Conservation (phyloP, 495 filamentous ascomycete species). For the Friedmanniomyces simplex region DNA sequence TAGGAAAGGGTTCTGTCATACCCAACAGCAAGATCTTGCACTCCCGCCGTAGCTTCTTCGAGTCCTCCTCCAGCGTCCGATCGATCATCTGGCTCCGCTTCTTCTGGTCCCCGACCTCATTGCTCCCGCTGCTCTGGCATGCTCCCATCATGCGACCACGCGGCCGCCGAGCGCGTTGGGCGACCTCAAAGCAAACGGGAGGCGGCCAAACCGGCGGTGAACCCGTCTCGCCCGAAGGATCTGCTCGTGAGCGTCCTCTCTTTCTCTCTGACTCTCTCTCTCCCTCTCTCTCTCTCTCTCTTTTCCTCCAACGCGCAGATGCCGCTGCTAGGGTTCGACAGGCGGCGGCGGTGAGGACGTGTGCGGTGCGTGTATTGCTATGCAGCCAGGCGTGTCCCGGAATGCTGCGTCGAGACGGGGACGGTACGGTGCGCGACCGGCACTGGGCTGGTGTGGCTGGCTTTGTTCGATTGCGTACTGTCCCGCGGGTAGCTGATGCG, state of each 20-base stretch:
- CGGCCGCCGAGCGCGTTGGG: conserved; percentile 4
- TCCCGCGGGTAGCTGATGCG: no score
- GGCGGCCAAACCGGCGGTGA: conserved; percentile 8
- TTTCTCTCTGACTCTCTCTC: no score
- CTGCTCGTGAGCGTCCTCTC: not conserved
- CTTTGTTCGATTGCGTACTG: not conserved
- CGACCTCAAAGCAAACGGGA: conserved; percentile 2
- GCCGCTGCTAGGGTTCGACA: not conserved
- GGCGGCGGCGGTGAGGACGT: no score
- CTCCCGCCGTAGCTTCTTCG: conserved; percentile 78
- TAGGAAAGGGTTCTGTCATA: conserved; percentile 37
- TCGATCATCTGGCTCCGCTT: conserved; percentile 92
- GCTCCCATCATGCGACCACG: conserved; percentile 59
- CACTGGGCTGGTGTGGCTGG: not conserved
- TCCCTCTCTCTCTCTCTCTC: no score
- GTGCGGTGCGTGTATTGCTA: not conserved
- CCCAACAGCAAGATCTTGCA: conserved; percentile 96
- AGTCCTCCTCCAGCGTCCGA: conserved; percentile 83
- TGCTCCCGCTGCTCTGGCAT: conserved; percentile 70
- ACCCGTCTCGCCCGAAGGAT: not conserved
- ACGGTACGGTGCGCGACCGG: not conserved
- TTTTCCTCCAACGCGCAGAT: no score
- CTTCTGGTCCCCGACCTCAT: conserved; percentile 79
- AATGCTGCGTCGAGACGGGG: conserved; percentile 5
- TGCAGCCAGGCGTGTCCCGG: not conserved